These are phyloP conservation scores for Epichloe hybrida DNA, from an alignment of 2,329 filamentous ascomycete species.

Conservation along the genomic window DNA sequence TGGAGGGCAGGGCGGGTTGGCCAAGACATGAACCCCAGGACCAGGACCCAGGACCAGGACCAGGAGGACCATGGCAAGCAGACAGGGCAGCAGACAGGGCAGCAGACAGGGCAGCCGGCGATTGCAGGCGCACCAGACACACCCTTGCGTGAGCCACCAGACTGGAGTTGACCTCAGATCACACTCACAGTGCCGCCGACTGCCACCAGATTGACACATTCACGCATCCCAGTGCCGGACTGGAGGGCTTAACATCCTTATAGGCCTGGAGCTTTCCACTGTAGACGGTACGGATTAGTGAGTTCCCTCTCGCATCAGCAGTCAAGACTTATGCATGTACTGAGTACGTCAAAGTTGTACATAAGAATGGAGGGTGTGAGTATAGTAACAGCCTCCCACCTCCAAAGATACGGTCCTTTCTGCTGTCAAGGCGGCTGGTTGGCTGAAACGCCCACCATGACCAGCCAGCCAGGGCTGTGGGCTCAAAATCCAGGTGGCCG, in stretches of 20 bases:
- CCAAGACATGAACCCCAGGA: constrained; percentile 5
- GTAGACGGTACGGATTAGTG: neutral
- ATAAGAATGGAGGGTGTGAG: neutral
- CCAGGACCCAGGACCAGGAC: neutral
- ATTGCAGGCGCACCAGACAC: neutral
- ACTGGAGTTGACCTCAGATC: too few species aligned
- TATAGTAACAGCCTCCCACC: neutral
- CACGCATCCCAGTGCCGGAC: too few species aligned
- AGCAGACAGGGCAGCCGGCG: neutral
- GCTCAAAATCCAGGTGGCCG: neutral
- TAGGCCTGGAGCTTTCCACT: neutral
- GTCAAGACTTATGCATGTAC: neutral
- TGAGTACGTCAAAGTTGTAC: neutral
- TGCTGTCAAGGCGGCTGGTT: constrained; percentile 5
- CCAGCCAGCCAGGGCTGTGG: neutral
- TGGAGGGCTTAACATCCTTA: neutral
- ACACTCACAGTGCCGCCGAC: too few species aligned
- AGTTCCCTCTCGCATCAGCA: neutral
- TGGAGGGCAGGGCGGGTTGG: constrained; percentile 1
- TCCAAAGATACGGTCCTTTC: neutral
- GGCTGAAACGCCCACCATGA: constrained; percentile 8
- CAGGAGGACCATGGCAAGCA: neutral
- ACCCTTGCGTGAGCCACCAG: neutral
- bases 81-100: neutral
- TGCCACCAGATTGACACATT: too few species aligned